Evolutionary conservation across 352 stramenopile genomes (phyloP), one percentile per base, ranked within the genome.

Genomic region (Blastocystis sp.): DNA sequence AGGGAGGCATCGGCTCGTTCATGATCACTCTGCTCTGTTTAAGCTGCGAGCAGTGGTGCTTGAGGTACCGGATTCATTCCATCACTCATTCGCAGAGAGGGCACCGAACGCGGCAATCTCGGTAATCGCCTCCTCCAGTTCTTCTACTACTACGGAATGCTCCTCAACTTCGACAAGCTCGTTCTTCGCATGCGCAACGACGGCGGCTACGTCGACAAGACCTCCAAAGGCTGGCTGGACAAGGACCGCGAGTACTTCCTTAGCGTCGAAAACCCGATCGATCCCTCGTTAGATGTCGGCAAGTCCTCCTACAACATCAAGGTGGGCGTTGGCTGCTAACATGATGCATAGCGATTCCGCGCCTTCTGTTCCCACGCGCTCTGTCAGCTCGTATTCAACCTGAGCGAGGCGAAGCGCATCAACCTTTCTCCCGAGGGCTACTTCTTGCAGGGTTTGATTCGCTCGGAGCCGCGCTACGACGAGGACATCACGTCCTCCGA

Each of bases 221-320:
- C 31, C 9, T 60, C 55, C 3, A 77, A 89, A 29, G 79, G 62
- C 1, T 89, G 63, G 63, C 35, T 80, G 13, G 67, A 89, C 24
- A 26, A 31, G n/a, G 41, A 33, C 3, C 29, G 33, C 2, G 60
- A 51, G 24, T 89, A n/a, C 9, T 41, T 60, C 24, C 59, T 89
- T 24, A 55, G 55, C 13, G 59, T 89, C 3, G 79, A 89, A 33
- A 89, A 89, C 33, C 79, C 79, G 41, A 89, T 80, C 55, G 79
- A 89, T 79, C 45, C 67, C 10, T 80, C 79, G 24, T 24, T 89
- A 51, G 79, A 89, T 24, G 60, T 89, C 10, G 79, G 79, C 12
- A 89, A 89, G 45, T 67, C 74, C 41, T 85, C 74, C 12, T 85
- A 55, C 51, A 62, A 85, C 41, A 67, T 85, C 21, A 85, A 85